Percentiles rank a stretch among this genome's conserved stretches.
Evolutionary conservation across 306 rosid genomes (phyloP).

Genomic region (Mucuna pruriens): DNA sequence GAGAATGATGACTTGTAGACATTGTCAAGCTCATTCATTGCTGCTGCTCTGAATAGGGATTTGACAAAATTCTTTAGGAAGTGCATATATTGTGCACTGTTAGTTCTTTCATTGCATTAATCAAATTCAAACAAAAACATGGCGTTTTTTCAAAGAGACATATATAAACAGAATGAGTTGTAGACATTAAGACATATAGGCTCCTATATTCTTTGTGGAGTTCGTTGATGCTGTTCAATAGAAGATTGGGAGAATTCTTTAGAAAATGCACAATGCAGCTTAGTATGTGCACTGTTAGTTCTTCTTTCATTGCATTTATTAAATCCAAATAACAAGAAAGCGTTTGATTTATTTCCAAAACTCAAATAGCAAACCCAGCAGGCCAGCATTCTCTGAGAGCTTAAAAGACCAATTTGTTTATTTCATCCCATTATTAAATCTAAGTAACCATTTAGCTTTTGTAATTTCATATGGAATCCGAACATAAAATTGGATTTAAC

Average conservation of each 20-base stretch:
- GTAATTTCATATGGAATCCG: not conserved
- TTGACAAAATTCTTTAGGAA: not conserved
- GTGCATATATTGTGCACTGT: not conserved
- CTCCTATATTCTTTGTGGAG: not conserved
- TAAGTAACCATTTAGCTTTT: not conserved
- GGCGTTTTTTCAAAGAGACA: not conserved
- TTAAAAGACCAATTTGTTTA: not conserved
- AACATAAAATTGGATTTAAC: too few relatives aligned
- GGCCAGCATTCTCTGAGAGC: not conserved
- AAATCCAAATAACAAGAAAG: not conserved
- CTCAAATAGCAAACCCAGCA: not conserved
- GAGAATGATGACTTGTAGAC: constrained; percentile 29
- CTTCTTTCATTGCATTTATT: not conserved
- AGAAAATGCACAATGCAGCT: not conserved
- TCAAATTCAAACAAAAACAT: constrained; percentile 11
- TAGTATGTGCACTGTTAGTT: not conserved
- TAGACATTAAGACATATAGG: not conserved
- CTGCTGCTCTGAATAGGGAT: constrained; percentile 1
- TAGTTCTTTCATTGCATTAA: constrained; percentile 12
- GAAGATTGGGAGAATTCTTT: not conserved
- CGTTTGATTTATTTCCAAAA: not conserved
- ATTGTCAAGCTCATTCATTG: not conserved
- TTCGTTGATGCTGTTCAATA: not conserved
- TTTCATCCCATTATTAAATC: not conserved
- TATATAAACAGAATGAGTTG: not conserved